phyloP scores from a whole-genome alignment of 441 rosid genomes.

The Populus tomentosa region DNA sequence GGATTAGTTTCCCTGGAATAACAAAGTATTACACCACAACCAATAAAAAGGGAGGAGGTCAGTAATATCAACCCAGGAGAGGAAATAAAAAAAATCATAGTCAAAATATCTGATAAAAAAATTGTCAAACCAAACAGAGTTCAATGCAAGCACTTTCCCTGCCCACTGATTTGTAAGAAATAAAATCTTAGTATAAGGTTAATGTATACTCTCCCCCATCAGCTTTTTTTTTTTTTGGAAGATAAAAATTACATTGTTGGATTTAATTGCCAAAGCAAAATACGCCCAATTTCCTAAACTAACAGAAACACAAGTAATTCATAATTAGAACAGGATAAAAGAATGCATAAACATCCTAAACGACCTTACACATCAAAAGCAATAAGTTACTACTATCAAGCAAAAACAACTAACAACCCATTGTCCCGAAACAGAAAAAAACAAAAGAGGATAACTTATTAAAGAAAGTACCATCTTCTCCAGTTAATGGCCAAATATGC shows the following conservation, averaged over 20 bases:
- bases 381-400: neutral
- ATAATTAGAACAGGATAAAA: neutral
- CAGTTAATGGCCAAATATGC: slow-evolving; percentile 53
- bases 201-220: neutral
- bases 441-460: neutral
- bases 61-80: neutral
- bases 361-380: neutral
- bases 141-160: neutral
- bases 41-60: neutral
- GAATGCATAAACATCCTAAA: neutral
- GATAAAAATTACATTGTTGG: neutral
- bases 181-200: neutral
- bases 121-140: neutral
- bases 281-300: neutral
- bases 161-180: neutral
- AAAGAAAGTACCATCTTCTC: slow-evolving; percentile 6
- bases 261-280: neutral
- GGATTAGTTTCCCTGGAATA: slow-evolving; percentile 23
- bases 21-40: slow-evolving; percentile 6
- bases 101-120: neutral
- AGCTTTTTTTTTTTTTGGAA: neutral
- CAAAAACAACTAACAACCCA: neutral
- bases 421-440: slow-evolving; percentile 27
- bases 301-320: neutral
- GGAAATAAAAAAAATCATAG: neutral